phyloP scores from a whole-genome alignment of 768 basidiomycete genomes.

The Leccinellum rugosiceps region DNA sequence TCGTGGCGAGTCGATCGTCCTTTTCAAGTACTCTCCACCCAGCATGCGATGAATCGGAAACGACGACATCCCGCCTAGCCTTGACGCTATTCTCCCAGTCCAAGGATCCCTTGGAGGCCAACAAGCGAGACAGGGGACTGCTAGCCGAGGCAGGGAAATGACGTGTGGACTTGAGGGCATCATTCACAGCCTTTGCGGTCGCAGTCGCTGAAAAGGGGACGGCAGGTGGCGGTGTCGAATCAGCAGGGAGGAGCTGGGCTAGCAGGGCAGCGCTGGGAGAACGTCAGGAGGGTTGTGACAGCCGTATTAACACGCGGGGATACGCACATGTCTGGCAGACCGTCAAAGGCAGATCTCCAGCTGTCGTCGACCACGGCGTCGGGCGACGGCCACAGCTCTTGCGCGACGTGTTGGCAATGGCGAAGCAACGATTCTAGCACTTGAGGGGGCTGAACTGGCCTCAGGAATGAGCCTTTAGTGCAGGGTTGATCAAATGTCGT shows the following conservation, averaged over 20 bases:
- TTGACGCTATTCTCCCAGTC: constrained; percentile 75
- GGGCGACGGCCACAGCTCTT: constrained; percentile 49
- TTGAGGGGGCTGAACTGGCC: constrained; percentile 43
- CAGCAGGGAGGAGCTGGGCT: constrained; percentile 47
- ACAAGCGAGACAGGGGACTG: constrained; percentile 69
- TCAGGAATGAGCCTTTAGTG: constrained; percentile 17
- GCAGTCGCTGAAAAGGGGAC: constrained; percentile 54
- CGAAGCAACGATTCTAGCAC: constrained; percentile 43
- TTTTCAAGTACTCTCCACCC: constrained; percentile 74
- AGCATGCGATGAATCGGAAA: constrained; percentile 52
- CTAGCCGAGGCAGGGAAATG: constrained; percentile 48
- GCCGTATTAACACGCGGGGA: not conserved
- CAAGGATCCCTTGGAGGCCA: constrained; percentile 67
- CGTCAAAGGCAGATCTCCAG: constrained; percentile 45
- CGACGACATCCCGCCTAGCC: constrained; percentile 41
- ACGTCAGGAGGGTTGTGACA: not conserved
- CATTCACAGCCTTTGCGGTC: constrained; percentile 54
- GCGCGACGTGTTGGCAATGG: constrained; percentile 50
- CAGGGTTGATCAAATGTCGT: constrained; percentile 29
- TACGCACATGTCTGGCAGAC: constrained; percentile 59
- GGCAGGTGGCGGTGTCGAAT: constrained; percentile 47
- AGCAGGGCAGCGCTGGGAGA: constrained; percentile 38
- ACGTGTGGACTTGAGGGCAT: constrained; percentile 62
- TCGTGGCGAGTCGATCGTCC: constrained; percentile 32
- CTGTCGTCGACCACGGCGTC: constrained; percentile 27